Evolutionary conservation across 164 flowering plant species (phyloP), one percentile per base, ranked within the genome.

Genomic region (Protea cynaroides): DNA sequence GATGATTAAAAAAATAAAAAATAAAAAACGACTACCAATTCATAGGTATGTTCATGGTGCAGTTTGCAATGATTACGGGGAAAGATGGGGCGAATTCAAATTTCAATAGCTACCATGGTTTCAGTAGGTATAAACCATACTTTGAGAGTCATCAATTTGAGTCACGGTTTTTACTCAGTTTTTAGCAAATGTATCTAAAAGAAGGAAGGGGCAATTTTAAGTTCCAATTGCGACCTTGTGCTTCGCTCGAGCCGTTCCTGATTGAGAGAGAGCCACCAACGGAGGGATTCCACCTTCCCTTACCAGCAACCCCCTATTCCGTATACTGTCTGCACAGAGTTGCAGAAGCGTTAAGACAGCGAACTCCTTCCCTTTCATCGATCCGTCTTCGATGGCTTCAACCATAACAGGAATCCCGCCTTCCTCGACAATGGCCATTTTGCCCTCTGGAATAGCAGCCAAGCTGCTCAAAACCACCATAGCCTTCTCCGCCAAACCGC

Each of bases 221-320:
- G 9, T 4, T 14, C 15, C 36, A 38, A 23, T 44, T 29, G n/a
- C 37, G 64, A 94, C 98, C 98, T 94, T 94, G 51, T 81, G 87
- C 81, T 94, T 94, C 24, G 97, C 96, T 58, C 88, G 75, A 44
- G 82, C 75, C 17, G 84, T 86, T 3, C 93, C 96, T 12, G 82
- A 68, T 77, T 94, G 97, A 1, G 97, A 91, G 44, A 94, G 82
- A 0, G 92, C 95, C 17, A 86, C 97, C 4, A 94, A 79, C 1
- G 97, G 97, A 64, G 99, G 97, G 53, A 94, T 89, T 18, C 84
- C 97, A n/a, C 99, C 99, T 71, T 91, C 97, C 61, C 90, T 81
- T 25, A 88, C 96, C 29, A 94, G 78, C 79, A 91, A 69, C 19
- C 87, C 90, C 36, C 99, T 70, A 66, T 84, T 85, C 62, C 73